Evolutionary conservation across 768 basidiomycete genomes (phyloP), one percentile per base, ranked within the genome.

Genomic region (Agaricus blazei): DNA sequence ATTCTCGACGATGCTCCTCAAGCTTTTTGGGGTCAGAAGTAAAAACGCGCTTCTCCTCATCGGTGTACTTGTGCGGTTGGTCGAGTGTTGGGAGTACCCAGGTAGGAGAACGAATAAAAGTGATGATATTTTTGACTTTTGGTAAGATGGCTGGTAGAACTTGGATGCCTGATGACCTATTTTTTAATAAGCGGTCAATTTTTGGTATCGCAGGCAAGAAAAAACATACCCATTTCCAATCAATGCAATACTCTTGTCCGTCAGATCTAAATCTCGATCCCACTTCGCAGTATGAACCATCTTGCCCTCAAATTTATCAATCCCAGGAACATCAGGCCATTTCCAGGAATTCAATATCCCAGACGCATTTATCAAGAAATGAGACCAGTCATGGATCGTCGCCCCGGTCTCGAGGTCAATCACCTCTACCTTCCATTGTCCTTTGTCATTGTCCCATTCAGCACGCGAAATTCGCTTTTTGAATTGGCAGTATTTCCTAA

Each of bases 1-100:
- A 56, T 36, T 62, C 64, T 38, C 72, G 72, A 7, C 75, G 65
- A 62, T 80, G 75, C 27, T 64, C 54, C 43, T 70, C 65, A 58
- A 71, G 76, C 49, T 68, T 71, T 45, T 59, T 62, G 0, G 72
- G 66, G 54, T 79, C 67, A 5, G 57, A 59, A 14, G 60, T 63
- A 62, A 80, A 75, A 14, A 60, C 61, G 23, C 64, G 57, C 37
- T 64, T 69, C 58, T 80, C 78, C 38, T 74, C 72, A 3, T 72
- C 68, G 3, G 69, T 59, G 51, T 64, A 61, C 50, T 62, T 68
- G 49, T 63, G 63, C 23, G 60, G 56, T 28, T 60, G 56, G 1
- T 57, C 64, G 49, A 52, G 63, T 1, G 57, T 42, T 19, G 62
- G 65, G 15, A 64, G 56, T 26, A 69, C 62, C 67, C 67, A 72